Base-by-base conservation (phyloP, 345 rosid genomes). In the Lumnitzera littorea region DNA sequence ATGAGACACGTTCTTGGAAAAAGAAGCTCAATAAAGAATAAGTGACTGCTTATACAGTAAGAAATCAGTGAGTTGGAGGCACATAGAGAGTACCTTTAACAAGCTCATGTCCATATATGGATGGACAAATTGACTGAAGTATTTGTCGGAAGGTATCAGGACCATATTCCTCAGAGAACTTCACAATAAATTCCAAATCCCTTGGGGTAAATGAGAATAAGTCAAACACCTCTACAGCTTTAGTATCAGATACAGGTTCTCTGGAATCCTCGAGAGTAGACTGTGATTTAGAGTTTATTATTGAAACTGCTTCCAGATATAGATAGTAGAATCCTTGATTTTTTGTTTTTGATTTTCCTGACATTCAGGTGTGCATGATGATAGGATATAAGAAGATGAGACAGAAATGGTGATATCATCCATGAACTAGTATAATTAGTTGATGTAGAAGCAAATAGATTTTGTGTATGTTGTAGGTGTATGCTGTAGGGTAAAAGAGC, bases 81-180 rank as follows among this genome's bases (percentile, higher is more conserved):
- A 20, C 4, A 13, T 57, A 25, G n/a, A 25, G n/a, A 49, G 54
- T 57, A 94, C 99, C 99, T 86, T 94, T 94, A 61, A 94, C 99
- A 71, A 86, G 83, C 76, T 90, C 99, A 71, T 94, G 97, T 16
- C 99, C 99, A 66, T 87, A 90, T 51, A 94, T 94, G 50, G 97
- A 94, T 29, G 99, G 99, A 69, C 99, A 94, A 47, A 88, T 74
- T 31, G 97, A 90, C 58, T 90, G 97, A 69, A 90, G 80, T 58
- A 90, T 67, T 70, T 85, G 86, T 50, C 86, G 78, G 66, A 94
- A 94, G 60, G 79, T 76, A 69, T 90, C 95, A 62, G 88, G 73
- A 62, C 95, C 91, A 76, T 86, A 73, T 78, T 94, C 97, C 81
- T 82, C 82, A 16, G 77, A 77, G 66, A 84, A 90, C 77, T 90